Percentiles rank a stretch among this genome's conserved stretches.
These are phyloP conservation scores for Geotrichum siamense DNA, from an alignment of 1,139 yeast species.

Conservation along the genomic window DNA sequence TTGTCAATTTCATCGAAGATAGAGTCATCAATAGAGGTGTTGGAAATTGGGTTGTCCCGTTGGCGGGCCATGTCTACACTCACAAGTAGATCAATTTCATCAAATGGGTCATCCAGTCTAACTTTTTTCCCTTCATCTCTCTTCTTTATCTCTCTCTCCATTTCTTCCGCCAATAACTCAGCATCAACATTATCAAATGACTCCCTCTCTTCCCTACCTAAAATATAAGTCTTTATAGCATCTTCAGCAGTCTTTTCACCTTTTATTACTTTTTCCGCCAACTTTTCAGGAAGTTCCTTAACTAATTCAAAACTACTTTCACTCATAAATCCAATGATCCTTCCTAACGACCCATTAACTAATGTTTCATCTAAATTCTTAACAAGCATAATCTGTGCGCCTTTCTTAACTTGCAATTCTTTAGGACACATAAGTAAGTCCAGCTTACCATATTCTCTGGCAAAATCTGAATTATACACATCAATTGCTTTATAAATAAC, in stretches of 20 bases:
- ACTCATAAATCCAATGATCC: slow-evolving; percentile 66
- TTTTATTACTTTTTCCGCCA: slow-evolving; percentile 11
- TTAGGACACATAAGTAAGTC: slow-evolving; percentile 58
- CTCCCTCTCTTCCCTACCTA: background rate
- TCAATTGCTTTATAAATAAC: slow-evolving; percentile 53
- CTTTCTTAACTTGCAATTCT: slow-evolving; percentile 55
- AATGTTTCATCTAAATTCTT: slow-evolving; percentile 80
- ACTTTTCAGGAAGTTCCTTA: slow-evolving; percentile 20
- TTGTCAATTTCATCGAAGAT: background rate
- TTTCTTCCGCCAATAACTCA: slow-evolving; percentile 10
- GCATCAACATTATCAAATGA: slow-evolving; percentile 9
- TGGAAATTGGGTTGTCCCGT: slow-evolving; percentile 11
- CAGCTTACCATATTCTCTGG: slow-evolving; percentile 28
- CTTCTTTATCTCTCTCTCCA: slow-evolving; percentile 3
- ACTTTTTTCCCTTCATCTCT: background rate
- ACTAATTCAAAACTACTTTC: slow-evolving; percentile 40
- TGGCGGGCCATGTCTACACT: slow-evolving; percentile 16
- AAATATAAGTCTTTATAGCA: slow-evolving; percentile 15
- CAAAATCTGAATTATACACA: slow-evolving; percentile 45
- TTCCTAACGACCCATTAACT: slow-evolving; percentile 91
- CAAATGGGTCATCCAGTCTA: background rate
- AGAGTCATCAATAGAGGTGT: background rate
- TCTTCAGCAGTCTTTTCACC: slow-evolving; percentile 17
- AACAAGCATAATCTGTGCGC: slow-evolving; percentile 94
- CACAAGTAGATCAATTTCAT: slow-evolving; percentile 17